These are phyloP conservation scores for Globisporangium echinulatum DNA, from an alignment of 352 stramenopile species.

Conservation along the genomic window DNA sequence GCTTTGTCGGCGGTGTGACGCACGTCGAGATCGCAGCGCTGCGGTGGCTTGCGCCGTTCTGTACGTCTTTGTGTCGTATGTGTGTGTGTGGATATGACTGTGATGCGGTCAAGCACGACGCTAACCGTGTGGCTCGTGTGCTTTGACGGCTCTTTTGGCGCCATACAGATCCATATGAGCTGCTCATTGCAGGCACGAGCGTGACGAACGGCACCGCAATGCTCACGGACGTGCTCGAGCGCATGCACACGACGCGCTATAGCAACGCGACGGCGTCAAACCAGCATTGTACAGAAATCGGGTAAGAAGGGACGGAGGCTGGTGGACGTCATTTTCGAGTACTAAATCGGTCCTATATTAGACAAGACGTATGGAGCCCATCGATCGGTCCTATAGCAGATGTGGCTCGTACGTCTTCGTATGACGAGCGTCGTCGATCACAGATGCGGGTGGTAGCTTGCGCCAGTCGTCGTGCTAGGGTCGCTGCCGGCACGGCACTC, in stretches of 20 bases:
- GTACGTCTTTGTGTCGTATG: slow-evolving; percentile 23
- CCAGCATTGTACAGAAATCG: no score
- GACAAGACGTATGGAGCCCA: not conserved
- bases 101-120: no score
- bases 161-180: slow-evolving; percentile 46
- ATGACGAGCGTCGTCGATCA: slow-evolving; percentile 13
- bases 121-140: no score
- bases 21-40: slow-evolving; percentile 71
- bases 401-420: not conserved
- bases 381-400: not conserved
- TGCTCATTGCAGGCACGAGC: slow-evolving; percentile 55
- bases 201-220: slow-evolving; percentile 51
- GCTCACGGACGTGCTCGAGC: slow-evolving; percentile 44
- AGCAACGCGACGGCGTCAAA: not conserved
- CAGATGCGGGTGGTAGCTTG: slow-evolving; percentile 47
- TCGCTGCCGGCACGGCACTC: slow-evolving; percentile 62
- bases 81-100: not conserved
- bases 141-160: no score
- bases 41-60: slow-evolving; percentile 62
- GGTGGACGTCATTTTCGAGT: no score
- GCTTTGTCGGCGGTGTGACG: slow-evolving; percentile 61
- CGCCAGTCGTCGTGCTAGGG: slow-evolving; percentile 49
- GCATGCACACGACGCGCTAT: slow-evolving; percentile 24
- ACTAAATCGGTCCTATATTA: not conserved
- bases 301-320: no score